These are phyloP conservation scores for Ophiocordyceps camponoti-rufipedis DNA, from an alignment of 2,329 filamentous ascomycete species.

Conservation along the genomic window DNA sequence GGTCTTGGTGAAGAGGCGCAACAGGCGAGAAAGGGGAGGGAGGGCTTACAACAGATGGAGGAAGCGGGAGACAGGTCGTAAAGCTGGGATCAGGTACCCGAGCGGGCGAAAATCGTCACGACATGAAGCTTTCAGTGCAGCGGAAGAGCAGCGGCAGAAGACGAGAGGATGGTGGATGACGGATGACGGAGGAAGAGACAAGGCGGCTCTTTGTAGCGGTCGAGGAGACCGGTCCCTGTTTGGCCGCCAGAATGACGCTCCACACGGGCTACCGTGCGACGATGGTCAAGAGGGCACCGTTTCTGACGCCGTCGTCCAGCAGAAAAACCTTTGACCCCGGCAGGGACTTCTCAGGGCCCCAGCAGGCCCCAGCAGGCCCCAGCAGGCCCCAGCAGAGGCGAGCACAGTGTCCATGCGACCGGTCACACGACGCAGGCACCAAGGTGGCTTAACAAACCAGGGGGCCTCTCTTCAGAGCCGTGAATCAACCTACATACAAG, in stretches of 20 bases:
- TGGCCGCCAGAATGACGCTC: constrained; percentile 1
- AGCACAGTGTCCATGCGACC: neutral
- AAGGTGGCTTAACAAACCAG: neutral
- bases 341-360: neutral
- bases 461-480: neutral
- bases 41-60: neutral
- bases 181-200: neutral
- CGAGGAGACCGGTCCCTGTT: neutral
- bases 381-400: neutral
- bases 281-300: neutral
- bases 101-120: neutral
- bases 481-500: neutral
- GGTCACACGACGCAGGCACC: neutral
- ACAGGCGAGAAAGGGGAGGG: neutral
- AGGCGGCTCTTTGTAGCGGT: neutral
- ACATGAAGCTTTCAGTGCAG: neutral
- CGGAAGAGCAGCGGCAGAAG: neutral
- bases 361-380: neutral
- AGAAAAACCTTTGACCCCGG: neutral
- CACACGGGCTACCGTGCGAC: constrained; percentile 1
- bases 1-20: neutral
- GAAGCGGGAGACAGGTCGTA: neutral
- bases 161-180: neutral
- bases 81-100: neutral
- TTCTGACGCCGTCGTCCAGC: neutral